Conservation (phyloP, 176 grass and related monocot genomes). For the Tuctoria greenei region DNA sequence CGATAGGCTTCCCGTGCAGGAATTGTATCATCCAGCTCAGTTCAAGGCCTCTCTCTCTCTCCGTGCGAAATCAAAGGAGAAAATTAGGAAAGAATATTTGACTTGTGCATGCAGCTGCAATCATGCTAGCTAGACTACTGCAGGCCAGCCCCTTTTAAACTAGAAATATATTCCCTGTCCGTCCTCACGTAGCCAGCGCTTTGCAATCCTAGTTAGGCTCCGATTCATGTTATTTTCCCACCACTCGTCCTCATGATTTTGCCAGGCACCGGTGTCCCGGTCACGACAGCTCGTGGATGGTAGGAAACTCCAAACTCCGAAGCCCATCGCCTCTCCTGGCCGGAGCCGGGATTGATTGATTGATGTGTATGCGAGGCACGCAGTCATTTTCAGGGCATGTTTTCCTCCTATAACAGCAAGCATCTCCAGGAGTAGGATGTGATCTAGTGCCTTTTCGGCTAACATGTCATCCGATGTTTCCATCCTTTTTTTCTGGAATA, state of each 20-base stretch:
- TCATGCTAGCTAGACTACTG: neutral
- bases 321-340: neutral
- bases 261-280: conserved; percentile 6
- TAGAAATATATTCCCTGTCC: conserved; percentile 29
- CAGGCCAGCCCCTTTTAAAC: conserved; percentile 6
- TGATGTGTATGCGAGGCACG: neutral
- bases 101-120: conserved; percentile 39
- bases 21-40: neutral
- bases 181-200: neutral
- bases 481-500: neutral
- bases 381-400: conserved; percentile 40
- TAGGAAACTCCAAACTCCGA: conserved; percentile 22
- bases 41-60: neutral
- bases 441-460: neutral
- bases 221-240: conserved; percentile 27
- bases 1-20: neutral
- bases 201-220: conserved; percentile 24
- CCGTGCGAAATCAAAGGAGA: neutral
- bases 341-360: no score
- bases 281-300: conserved; percentile 32
- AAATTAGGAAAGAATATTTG: conserved; percentile 39
- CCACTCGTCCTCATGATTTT: neutral
- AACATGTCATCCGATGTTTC: neutral
- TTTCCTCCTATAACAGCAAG: conserved; percentile 40
- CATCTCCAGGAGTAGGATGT: conserved; percentile 26